Percentiles rank a stretch among this genome's conserved stretches.
These are phyloP conservation scores for Euclidium syriacum DNA, from an alignment of 345 rosid species.

Conservation along the genomic window DNA sequence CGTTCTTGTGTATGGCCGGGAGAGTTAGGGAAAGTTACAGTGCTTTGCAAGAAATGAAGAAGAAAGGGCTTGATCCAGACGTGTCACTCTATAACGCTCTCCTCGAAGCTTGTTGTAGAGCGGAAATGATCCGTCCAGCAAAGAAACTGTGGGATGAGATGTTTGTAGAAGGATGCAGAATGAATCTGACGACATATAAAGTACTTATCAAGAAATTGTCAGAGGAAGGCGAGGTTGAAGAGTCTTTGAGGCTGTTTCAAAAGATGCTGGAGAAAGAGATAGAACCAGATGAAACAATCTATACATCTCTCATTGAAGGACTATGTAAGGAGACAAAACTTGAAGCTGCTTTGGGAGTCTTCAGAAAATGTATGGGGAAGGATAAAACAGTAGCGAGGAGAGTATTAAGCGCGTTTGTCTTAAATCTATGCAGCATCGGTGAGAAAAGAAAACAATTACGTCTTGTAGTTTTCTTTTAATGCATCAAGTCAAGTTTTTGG, in stretches of 20 bases:
- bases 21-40: constrained; percentile 72
- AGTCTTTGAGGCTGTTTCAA: constrained; percentile 58
- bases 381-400: constrained; percentile 38
- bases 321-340: constrained; percentile 59
- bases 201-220: constrained; percentile 64
- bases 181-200: constrained; percentile 57
- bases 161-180: constrained; percentile 67
- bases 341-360: constrained; percentile 52
- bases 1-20: constrained; percentile 65
- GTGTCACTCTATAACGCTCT: constrained; percentile 59
- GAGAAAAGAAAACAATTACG: not conserved
- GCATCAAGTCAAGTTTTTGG: not conserved
- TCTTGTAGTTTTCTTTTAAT: not conserved
- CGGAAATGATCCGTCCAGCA: constrained; percentile 83
- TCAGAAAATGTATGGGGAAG: constrained; percentile 41
- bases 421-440: constrained; percentile 63
- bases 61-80: constrained; percentile 59
- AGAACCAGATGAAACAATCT: constrained; percentile 54
- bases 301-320: constrained; percentile 51
- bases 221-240: constrained; percentile 60
- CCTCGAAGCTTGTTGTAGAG: constrained; percentile 80
- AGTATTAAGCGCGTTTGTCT: constrained; percentile 37
- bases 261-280: constrained; percentile 66
- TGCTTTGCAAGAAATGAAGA: constrained; percentile 77
- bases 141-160: constrained; percentile 93